A percentile compares a stretch with the other conserved stretches of the same genome.
These are phyloP conservation scores for Ustilago bromivora DNA, from an alignment of 1,284 basidiomycete genomes.

Conservation along the genomic window DNA sequence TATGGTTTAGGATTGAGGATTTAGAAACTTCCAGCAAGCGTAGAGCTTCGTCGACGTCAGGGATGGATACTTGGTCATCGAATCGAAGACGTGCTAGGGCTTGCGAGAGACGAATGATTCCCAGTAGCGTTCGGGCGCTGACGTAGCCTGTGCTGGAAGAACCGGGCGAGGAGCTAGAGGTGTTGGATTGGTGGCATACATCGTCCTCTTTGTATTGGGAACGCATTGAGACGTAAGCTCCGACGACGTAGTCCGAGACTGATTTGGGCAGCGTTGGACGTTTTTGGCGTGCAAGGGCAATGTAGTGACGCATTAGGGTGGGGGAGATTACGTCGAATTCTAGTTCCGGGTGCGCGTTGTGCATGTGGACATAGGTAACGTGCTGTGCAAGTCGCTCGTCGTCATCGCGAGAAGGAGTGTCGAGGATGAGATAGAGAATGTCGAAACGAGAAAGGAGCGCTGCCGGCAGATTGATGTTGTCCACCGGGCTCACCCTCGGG, in stretches of 20 bases:
- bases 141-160: slow-evolving; percentile 75
- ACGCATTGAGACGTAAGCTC: slow-evolving; percentile 93
- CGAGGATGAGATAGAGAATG: slow-evolving; percentile 94
- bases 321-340: slow-evolving; percentile 80
- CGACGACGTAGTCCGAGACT: slow-evolving; percentile 93
- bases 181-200: slow-evolving; percentile 84
- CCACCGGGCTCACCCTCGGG: slow-evolving; percentile 93
- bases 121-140: slow-evolving; percentile 94
- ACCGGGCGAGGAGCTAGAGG: background rate
- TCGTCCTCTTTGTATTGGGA: slow-evolving; percentile 92
- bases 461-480: slow-evolving; percentile 99
- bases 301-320: slow-evolving; percentile 92
- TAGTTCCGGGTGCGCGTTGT: slow-evolving; percentile 86
- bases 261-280: slow-evolving; percentile 86
- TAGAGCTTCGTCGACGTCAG: slow-evolving; percentile 96
- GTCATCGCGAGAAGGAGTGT: slow-evolving; percentile 92
- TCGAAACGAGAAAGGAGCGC: slow-evolving; percentile 96
- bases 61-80: slow-evolving; percentile 81
- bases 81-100: slow-evolving; percentile 91
- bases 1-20: slow-evolving; percentile 76
- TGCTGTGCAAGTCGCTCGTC: slow-evolving; percentile 97
- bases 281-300: slow-evolving; percentile 88
- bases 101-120: slow-evolving; percentile 92
- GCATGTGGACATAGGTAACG: slow-evolving; percentile 98
- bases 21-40: slow-evolving; percentile 97